Evolutionary conservation across 306 rosid genomes (phyloP), one percentile per base, ranked within the genome.

Genomic region (Quercus gilva): DNA sequence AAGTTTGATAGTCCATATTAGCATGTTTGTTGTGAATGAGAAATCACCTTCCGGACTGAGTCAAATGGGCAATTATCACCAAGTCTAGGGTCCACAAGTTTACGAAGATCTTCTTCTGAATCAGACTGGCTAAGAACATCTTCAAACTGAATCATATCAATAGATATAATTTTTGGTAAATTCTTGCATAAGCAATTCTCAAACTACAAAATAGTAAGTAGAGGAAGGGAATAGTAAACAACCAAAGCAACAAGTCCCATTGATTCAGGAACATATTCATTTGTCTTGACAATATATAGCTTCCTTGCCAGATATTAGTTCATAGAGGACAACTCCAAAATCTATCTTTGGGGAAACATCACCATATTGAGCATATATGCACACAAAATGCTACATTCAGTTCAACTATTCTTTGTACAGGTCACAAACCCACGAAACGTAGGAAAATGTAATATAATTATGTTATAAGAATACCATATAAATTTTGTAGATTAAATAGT

Each of bases 361-460:
- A 53, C 97, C 97, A 53, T 90, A 90, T 20, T 86, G 91, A 55
- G 93, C 94, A 78, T 90, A 89, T 79, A 89, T 90, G 77, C 79
- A 76, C 15, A 57, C 4, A 83, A 79, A 7, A 58, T 45, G 18
- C 18, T n/a, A 37, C 61, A 35, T 63, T 76, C 58, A 43, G 71
- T 86, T 20, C 80, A 76, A 57, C 53, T 65, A 8, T 5, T 23
- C 60, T 31, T 28, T 45, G 35, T 31, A 31, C 5, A 31, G 5
- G 35, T 31, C 35, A 31, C 35, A 31, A 31, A 31, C 35, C 35
- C 35, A 31, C 35, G 0, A 4, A 4, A 31, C 35, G 35, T 31
- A 4, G 35, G 5, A 31, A 31, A 31, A 31, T 31, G 35, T 31
- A 31, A 31, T 31, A 31, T 4, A 31, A 31, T 31, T 31, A 31